Base-by-base conservation (phyloP, 2,329 filamentous ascomycete species). In the Teratosphaeria zuluensis region DNA sequence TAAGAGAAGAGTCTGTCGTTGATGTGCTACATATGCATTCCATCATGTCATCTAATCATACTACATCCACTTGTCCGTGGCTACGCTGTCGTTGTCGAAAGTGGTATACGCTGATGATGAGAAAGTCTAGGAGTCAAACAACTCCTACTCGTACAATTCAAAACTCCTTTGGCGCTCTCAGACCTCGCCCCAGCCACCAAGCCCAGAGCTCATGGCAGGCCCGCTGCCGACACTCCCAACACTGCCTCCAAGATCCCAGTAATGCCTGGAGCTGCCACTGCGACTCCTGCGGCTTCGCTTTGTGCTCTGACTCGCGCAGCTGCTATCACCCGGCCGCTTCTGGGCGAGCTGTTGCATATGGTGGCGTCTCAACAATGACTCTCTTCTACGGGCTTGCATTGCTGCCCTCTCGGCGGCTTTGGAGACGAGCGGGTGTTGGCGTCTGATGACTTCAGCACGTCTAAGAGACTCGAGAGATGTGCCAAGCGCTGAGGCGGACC, bases 231-330 rank as follows among this genome's bases (percentile, higher is more conserved):
- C 87, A 58, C 88, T 92, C 1, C 88, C 89, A 28, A 90, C 88
- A 58, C 88, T 92, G 1, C 88, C 89, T 30, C 90, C 81, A 66
- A 96, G 84, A 72, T 96, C 92, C 92, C 92, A 96, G 73, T 95
- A 96, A 70, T 95, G 90, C 56, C 90, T 78, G 53, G 86, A 89
- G 52, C 88, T 92, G 5, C 62, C 68, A 54, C 67, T 68, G 63
- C 84, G 86, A 66, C 84, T 89, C 4, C 72, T 69, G 3, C 76
- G 75, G 58, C 78, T 85, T 65, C 86, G 84, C 71, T 87, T 86
- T 7, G 89, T 90, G 72, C 89, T 95, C 74, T 95, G 90, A 69
- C 64, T 58, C 56, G 62, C 56, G 61, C 65, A 58, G 56, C 63
- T 62, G 59, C 84, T 83, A 60, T 79, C 75, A 51, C 63, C 58